Percentiles rank a stretch among this genome's conserved stretches.
Evolutionary conservation across 331 rosid species (phyloP).

Genomic region (Rhamnella rubrinervis): DNA sequence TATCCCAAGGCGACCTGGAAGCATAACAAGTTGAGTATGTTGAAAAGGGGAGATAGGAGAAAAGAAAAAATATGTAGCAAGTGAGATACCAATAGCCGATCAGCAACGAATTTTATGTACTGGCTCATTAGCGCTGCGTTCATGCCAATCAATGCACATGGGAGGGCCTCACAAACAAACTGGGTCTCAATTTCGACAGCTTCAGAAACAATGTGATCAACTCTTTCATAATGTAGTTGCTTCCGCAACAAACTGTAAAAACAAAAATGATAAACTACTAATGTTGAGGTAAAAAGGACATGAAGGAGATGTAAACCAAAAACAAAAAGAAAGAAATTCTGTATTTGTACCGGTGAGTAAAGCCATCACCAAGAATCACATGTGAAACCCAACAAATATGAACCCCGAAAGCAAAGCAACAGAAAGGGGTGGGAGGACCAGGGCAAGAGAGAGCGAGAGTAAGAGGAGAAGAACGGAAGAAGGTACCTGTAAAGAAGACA

Average conservation of each 20-base stretch:
- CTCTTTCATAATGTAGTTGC: constrained; percentile 48
- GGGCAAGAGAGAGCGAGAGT: neutral
- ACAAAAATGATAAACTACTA: constrained; percentile 4
- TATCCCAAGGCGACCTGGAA: constrained; percentile 68
- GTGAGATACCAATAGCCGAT: constrained; percentile 71
- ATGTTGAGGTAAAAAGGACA: neutral
- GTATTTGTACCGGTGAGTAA: neutral
- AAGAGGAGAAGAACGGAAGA: neutral
- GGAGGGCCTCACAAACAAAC: constrained; percentile 85
- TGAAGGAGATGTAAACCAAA: neutral
- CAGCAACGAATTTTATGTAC: constrained; percentile 87
- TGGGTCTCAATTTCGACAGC: constrained; percentile 79
- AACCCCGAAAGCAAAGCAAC: neutral
- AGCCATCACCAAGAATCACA: constrained; percentile 7
- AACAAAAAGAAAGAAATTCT: neutral
- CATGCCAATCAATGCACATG: constrained; percentile 94
- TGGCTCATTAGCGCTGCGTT: constrained; percentile 82
- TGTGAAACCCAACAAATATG: constrained; percentile 8
- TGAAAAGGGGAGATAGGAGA: neutral
- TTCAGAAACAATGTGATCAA: constrained; percentile 49
- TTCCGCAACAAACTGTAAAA: constrained; percentile 54
- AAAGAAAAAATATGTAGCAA: neutral
- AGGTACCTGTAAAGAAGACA: constrained; percentile 81
- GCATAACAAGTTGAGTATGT: neutral
- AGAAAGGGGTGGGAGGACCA: no score